phyloP scores from a whole-genome alignment of 2,329 filamentous ascomycete species.

The Fusarium secorum region DNA sequence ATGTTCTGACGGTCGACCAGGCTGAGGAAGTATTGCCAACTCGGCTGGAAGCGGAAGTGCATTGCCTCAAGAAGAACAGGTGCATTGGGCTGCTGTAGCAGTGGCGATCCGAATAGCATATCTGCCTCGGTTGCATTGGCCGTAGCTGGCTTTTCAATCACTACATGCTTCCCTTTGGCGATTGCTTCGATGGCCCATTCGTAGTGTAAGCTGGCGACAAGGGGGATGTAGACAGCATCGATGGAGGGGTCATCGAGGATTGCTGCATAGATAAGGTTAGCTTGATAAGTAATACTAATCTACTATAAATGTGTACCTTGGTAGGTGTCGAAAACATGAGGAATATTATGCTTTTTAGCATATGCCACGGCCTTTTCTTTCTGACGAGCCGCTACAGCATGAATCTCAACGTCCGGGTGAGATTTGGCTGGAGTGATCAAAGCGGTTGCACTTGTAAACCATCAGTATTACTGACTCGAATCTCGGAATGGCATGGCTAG shows the following conservation, averaged over 20 bases:
- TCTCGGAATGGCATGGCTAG: rapidly evolving
- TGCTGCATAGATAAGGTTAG: neutral
- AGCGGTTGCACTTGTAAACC: neutral
- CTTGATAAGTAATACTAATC: rapidly evolving
- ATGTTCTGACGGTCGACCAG: neutral
- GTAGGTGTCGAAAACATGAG: neutral
- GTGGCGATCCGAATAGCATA: neutral
- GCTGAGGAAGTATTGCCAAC: neutral
- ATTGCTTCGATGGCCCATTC: neutral
- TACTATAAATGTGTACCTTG: neutral
- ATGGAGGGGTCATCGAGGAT: neutral
- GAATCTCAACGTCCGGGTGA: neutral
- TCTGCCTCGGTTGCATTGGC: neutral
- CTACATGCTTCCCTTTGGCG: neutral
- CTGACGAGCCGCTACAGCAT: neutral
- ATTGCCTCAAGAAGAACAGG: neutral
- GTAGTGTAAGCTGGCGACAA: neutral
- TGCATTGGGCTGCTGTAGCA: neutral
- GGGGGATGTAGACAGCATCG: neutral
- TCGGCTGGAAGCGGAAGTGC: neutral
- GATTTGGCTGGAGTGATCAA: neutral
- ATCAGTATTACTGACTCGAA: neutral
- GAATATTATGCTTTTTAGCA: neutral
- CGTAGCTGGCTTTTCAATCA: neutral
- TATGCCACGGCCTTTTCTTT: neutral